phyloP scores from a whole-genome alignment of 1,284 basidiomycete species.

The Austropuccinia psidii region DNA sequence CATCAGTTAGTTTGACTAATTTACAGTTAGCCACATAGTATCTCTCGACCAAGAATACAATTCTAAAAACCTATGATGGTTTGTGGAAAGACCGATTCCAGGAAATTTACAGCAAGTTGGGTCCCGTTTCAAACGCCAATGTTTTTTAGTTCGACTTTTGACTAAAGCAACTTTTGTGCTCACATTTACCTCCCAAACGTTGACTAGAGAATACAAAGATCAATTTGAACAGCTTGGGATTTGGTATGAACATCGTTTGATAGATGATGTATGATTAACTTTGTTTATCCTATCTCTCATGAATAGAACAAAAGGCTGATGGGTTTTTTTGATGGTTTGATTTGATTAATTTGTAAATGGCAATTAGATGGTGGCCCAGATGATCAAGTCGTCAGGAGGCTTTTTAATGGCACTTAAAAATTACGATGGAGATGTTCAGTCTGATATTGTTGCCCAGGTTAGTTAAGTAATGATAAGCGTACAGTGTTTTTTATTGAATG shows the following conservation, averaged over 20 bases:
- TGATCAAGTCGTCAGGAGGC: constrained; percentile 89
- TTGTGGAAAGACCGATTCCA: constrained; percentile 99
- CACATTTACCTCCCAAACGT: constrained; percentile 42
- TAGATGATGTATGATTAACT: constrained; percentile 50
- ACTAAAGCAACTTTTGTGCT: constrained; percentile 39
- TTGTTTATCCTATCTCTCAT: constrained; percentile 38
- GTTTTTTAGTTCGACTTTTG: background rate
- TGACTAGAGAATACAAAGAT: constrained; percentile 64
- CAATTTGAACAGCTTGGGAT: constrained; percentile 73
- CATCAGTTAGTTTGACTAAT: background rate
- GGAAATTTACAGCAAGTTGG: constrained; percentile 66
- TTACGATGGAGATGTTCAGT: constrained; percentile 84
- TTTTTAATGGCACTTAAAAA: constrained; percentile 98
- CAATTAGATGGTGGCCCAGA: constrained; percentile 96
- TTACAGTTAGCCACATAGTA: constrained; percentile 37
- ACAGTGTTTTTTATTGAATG: background rate
- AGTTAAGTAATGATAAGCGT: background rate
- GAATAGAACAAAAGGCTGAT: too few relatives aligned
- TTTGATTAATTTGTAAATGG: constrained; percentile 51
- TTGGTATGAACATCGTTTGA: constrained; percentile 90
- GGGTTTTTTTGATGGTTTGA: background rate
- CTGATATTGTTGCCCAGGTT: constrained; percentile 40
- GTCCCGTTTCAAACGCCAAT: background rate
- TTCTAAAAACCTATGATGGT: constrained; percentile 59
- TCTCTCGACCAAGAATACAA: constrained; percentile 48